Conservation (phyloP, 225 moss, liverwort and hornwort genomes). For the Takakia lepidozioides region DNA sequence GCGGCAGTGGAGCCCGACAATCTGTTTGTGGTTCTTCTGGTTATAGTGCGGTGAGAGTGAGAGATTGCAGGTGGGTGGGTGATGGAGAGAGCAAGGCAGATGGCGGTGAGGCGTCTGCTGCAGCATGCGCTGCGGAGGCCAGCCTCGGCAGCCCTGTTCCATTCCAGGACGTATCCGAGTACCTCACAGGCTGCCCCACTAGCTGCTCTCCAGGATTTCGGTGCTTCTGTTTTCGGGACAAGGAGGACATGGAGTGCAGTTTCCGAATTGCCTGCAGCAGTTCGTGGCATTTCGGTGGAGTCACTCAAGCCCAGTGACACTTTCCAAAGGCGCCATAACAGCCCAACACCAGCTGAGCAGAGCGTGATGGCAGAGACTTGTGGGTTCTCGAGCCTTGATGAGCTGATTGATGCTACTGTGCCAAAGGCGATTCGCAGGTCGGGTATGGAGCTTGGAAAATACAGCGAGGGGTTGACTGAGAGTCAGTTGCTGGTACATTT, state of each 20-base stretch:
- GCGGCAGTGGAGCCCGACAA: too few relatives aligned
- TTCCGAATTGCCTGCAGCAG: constrained; percentile 25
- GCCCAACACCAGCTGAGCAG: constrained; percentile 64
- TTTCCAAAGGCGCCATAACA: constrained; percentile 87
- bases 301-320: constrained; percentile 86
- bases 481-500: constrained; percentile 79
- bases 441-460: constrained; percentile 52
- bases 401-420: constrained; percentile 77
- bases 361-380: constrained; percentile 63
- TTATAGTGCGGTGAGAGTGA: too few relatives aligned
- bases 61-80: too few relatives aligned
- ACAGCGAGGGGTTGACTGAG: constrained; percentile 79
- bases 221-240: constrained; percentile 18
- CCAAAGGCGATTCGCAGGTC: constrained; percentile 73
- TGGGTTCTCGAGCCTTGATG: constrained; percentile 62
- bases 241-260: constrained; percentile 8
- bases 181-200: background rate
- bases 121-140: constrained; percentile 24
- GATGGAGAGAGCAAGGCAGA: constrained; percentile 47
- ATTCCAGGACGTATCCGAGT: constrained; percentile 9
- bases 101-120: constrained; percentile 28
- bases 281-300: constrained; percentile 59
- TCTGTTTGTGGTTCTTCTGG: too few relatives aligned
- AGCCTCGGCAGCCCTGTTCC: background rate
- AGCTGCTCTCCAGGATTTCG: constrained; percentile 18